Evolutionary conservation across 305 asterid species (phyloP), one percentile per base, ranked within the genome.

Genomic region (Nicotiana rustica): DNA sequence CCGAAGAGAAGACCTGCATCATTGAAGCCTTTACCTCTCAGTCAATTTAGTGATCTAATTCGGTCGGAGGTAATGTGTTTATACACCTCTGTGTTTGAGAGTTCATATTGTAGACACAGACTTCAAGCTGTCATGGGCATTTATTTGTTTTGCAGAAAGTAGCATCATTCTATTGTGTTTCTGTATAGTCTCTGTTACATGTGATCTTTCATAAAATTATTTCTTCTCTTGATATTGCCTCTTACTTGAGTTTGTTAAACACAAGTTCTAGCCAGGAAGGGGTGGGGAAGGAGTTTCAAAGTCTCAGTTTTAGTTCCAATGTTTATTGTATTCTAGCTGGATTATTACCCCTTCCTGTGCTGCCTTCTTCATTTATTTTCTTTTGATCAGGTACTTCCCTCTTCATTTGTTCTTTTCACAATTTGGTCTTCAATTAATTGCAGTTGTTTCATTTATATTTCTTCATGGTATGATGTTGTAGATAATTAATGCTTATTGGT

Each of bases 41-140:
- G 93, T 83, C 92, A 93, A 91, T 88, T 93, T 86, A 89, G 94
- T 76, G 97, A 96, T 85, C 95, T 92, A 82, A 91, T 96, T 62
- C 90, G 96, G 65, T 86, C 85, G 78, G 97, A 96, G 98, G 99
- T 95, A 87, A 64, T 85, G 35, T 77, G 17, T 44, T 2, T 70
- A 25, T 47, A 56, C 67, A 64, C 70, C 36, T 85, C 21, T 84
- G 18, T 14, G 77, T 29, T 83, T 41, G 67, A 52, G 75, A 61
- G 9, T 78, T 86, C 83, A 62, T 67, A 49, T 73, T 49, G 7
- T 56, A 18, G 1, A 49, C 64, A 6, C 21, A 0, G 25, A 4
- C 38, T 25, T 73, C 44, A 7, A 59, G 44, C 10, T 3, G 44
- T 25, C 64, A 3, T 73, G 25, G 15, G 14, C 62, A 73, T 25